Percentiles rank a stretch among this genome's conserved stretches.
These are phyloP conservation scores for Urostyla sp. DNA, from an alignment of 73 alveolate genomes.

Conservation along the genomic window DNA sequence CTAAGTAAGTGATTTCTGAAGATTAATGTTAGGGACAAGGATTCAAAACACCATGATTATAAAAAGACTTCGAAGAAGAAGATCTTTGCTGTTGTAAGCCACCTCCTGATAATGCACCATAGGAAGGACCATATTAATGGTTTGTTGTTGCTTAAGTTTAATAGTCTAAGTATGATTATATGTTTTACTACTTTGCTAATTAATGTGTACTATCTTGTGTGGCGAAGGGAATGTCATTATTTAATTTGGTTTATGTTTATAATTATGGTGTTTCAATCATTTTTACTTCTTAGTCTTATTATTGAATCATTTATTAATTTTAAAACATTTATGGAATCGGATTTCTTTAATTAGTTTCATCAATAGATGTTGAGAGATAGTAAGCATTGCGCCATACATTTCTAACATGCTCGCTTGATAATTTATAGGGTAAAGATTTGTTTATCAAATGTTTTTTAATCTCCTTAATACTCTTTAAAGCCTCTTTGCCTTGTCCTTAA, in stretches of 20 bases:
- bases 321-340: not conserved
- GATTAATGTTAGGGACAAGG: conserved; percentile 64
- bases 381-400: conserved; percentile 66
- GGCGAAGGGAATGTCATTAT: not conserved
- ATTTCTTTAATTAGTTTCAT: conserved; percentile 41
- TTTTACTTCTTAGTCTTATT: not conserved
- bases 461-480: conserved; percentile 18
- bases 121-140: not conserved
- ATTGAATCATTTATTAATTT: not conserved
- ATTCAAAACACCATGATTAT: conserved; percentile 15
- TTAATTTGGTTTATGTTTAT: not conserved
- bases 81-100: conserved; percentile 33
- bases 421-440: conserved; percentile 23
- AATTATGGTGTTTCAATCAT: not conserved
- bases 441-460: conserved; percentile 22
- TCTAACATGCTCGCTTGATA: conserved; percentile 19
- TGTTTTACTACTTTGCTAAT: too few species aligned
- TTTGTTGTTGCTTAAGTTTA: not conserved
- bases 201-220: not conserved
- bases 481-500: conserved; percentile 41
- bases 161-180: not conserved
- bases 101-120: conserved; percentile 23
- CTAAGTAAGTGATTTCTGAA: conserved; percentile 62
- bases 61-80: conserved; percentile 1
- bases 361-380: conserved; percentile 61